Base-by-base conservation (phyloP, 495 filamentous ascomycete species). In the Cudoniella acicularis region DNA sequence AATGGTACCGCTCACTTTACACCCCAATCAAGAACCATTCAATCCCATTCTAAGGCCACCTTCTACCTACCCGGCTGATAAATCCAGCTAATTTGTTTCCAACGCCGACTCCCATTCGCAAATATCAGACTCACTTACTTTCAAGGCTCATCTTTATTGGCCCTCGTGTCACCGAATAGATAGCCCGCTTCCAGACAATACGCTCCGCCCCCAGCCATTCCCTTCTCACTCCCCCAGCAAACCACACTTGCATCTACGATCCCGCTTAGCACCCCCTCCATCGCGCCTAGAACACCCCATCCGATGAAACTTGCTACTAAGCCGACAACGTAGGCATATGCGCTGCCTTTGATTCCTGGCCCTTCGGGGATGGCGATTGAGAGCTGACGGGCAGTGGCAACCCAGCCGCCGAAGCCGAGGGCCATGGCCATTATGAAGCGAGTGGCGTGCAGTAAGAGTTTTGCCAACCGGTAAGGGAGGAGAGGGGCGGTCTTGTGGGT, bases 341-440 rank as follows among this genome's bases (percentile, higher is more conserved):
- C 76, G 65, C 91, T 96, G n/a, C 94, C 94, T 49, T 77, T 83
- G 45, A 87, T 71, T 0, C 80, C 75, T 18, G 72, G 60, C 25
- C 78, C 79, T 40, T 79, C 74, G 1, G 79, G 73, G 10, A 74
- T 64, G 17, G 75, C 70, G 17, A 88, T 73, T 22, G 72, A 72
- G 11, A 95, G 73, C 69, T 85, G 83, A 48, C 87, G 83, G 17
- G 94, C 91, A 26, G 91, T 93, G 53, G 87, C 87, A n/a, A 98
- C 91, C 94, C 94, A 98, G 23, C 90, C 94, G n/a, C 89, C 93
- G 67, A 96, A 93, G 1, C 94, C 95, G 24, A 98, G 79, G 1
- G 88, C 88, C 40, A 89, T 81, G 6, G 91, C 89, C 81, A 95
- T 95, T 64, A 97, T 89, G 64, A 89, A 87, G 18, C 94, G 82